Evolutionary conservation across 2,329 filamentous ascomycete genomes (phyloP).

Genomic region (Aureobasidium sp.): DNA sequence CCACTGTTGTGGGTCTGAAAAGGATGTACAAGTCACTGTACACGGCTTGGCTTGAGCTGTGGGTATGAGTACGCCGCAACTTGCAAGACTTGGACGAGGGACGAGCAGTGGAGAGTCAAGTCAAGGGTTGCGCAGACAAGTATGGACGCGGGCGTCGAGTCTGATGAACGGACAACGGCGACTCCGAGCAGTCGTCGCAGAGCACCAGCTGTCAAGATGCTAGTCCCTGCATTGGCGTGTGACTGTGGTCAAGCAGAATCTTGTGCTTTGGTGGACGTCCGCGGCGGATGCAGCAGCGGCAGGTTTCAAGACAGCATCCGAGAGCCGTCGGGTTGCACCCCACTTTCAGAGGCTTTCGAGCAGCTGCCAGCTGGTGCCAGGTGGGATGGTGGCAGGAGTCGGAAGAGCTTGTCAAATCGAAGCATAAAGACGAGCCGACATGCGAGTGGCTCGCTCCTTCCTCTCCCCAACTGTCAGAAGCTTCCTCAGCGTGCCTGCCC

Average conservation of each 20-base stretch:
- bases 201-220: neutral
- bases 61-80: neutral
- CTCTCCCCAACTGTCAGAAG: neutral
- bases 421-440: neutral
- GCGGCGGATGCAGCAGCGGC: neutral
- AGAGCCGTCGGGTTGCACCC: neutral
- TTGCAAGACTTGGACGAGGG: neutral
- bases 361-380: neutral
- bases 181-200: neutral
- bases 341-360: neutral
- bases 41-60: slow-evolving; percentile 1
- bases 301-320: slow-evolving; percentile 2
- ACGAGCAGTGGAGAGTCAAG: neutral
- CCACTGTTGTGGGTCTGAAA: neutral
- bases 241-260: slow-evolving; percentile 9
- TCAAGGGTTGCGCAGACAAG: neutral
- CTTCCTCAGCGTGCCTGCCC: neutral
- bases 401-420: neutral
- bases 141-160: neutral
- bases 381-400: neutral
- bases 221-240: slow-evolving; percentile 6
- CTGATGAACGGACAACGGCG: neutral
- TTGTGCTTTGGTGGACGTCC: neutral
- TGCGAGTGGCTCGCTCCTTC: neutral
- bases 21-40: neutral